Conservation (phyloP, 768 basidiomycete species). For the Imleria badia region DNA sequence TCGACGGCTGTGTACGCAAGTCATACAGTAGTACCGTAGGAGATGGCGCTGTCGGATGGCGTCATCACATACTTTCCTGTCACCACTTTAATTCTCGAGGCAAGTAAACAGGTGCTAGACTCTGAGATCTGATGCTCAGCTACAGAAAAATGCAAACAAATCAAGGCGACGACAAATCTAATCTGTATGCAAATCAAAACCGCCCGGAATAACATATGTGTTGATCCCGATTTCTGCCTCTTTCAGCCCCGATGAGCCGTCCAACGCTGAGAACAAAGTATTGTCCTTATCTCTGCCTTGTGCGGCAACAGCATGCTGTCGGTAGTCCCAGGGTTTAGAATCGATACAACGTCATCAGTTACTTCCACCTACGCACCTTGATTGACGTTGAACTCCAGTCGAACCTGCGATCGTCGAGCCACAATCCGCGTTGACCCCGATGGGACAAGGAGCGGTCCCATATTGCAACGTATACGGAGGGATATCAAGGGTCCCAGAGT, state of each 20-base stretch:
- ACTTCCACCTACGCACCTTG: constrained; percentile 18
- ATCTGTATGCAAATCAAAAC: constrained; percentile 1
- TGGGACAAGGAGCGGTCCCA: not conserved
- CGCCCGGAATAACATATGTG: not conserved
- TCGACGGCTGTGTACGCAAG: no score
- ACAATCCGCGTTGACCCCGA: not conserved
- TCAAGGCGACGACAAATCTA: not conserved
- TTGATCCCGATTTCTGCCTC: not conserved
- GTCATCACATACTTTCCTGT: no score
- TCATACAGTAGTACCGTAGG: no score
- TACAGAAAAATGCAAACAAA: not conserved
- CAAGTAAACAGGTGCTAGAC: no score
- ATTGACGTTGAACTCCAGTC: not conserved
- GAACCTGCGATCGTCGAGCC: not conserved
- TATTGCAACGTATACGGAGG: not conserved
- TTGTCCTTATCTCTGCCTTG: not conserved
- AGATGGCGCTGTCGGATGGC: no score
- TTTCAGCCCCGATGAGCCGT: constrained; percentile 8
- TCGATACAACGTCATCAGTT: not conserved
- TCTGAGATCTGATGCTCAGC: no score
- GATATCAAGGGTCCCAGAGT: constrained; percentile 1
- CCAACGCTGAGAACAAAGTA: not conserved
- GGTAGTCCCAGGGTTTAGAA: not conserved
- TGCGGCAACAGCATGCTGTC: not conserved
- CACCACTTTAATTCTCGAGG: no score